Evolutionary conservation across 768 basidiomycete genomes (phyloP).

Genomic region (Russula ochroleuca): DNA sequence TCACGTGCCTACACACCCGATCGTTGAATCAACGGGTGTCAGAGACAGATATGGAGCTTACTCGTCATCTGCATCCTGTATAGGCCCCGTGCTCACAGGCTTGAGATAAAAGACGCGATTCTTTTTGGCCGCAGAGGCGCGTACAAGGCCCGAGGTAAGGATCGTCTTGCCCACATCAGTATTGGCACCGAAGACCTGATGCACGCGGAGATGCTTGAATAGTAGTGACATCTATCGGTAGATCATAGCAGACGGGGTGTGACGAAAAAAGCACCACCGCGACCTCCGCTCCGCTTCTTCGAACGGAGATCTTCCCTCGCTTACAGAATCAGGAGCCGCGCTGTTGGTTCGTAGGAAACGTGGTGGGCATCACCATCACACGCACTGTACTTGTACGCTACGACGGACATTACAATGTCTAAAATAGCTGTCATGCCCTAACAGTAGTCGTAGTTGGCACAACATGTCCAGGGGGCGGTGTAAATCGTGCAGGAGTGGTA

Average conservation of each 20-base stretch:
- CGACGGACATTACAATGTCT: not conserved
- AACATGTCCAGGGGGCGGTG: not conserved
- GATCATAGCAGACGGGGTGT: not conserved
- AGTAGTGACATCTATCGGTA: slow-evolving; percentile 63
- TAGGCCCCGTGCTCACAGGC: slow-evolving; percentile 85
- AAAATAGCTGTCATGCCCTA: slow-evolving; percentile 2
- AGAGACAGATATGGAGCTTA: slow-evolving; percentile 31
- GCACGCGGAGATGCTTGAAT: slow-evolving; percentile 78
- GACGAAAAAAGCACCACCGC: not conserved
- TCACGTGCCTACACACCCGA: slow-evolving; percentile 54
- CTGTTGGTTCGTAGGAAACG: not conserved
- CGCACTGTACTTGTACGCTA: not conserved
- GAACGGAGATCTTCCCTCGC: no score
- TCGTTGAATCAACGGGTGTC: slow-evolving; percentile 3
- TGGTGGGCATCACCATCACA: no score
- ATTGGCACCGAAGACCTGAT: slow-evolving; percentile 93
- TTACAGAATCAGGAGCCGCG: not conserved
- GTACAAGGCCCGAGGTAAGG: slow-evolving; percentile 76
- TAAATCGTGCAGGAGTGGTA: not conserved
- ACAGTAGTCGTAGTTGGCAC: not conserved
- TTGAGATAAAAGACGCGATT: slow-evolving; percentile 69
- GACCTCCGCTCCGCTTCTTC: not conserved
- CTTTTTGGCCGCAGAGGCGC: slow-evolving; percentile 60
- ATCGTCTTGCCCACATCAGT: slow-evolving; percentile 96
- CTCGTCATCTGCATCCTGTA: slow-evolving; percentile 80